These are phyloP conservation scores for Kodamaea lidongshanica DNA, from an alignment of 805 yeast species.

Conservation along the genomic window DNA sequence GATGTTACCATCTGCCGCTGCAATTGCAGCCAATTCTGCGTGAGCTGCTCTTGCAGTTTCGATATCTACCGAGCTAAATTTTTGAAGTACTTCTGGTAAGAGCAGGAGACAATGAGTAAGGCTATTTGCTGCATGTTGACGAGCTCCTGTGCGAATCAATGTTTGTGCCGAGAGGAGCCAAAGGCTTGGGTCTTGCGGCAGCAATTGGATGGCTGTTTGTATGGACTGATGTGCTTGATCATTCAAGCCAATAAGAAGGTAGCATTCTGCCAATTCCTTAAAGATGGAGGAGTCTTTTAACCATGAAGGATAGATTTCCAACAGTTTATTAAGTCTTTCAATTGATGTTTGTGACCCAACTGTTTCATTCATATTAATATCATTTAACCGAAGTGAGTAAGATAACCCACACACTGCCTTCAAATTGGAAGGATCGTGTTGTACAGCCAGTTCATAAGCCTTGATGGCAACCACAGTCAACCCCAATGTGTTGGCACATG, in stretches of 20 bases:
- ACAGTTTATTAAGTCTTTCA: slow-evolving; percentile 33
- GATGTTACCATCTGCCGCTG: slow-evolving; percentile 44
- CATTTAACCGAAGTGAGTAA: slow-evolving; percentile 35
- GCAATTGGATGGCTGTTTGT: slow-evolving; percentile 35
- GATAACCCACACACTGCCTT: slow-evolving; percentile 40
- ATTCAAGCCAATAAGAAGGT: slow-evolving; percentile 38
- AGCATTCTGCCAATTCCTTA: slow-evolving; percentile 49
- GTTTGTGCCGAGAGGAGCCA: slow-evolving; percentile 48
- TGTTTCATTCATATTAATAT: slow-evolving; percentile 31
- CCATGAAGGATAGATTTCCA: slow-evolving; percentile 33
- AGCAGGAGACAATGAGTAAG: slow-evolving; percentile 40
- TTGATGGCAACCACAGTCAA: slow-evolving; percentile 34
- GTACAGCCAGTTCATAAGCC: slow-evolving; percentile 39
- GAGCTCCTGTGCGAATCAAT: slow-evolving; percentile 37
- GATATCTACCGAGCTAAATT: slow-evolving; percentile 29
- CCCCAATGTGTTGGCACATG: slow-evolving; percentile 40
- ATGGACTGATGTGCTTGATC: slow-evolving; percentile 49
- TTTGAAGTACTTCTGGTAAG: slow-evolving; percentile 28
- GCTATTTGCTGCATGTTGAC: slow-evolving; percentile 42
- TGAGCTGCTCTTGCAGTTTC: slow-evolving; percentile 48
- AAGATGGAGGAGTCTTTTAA: slow-evolving; percentile 35
- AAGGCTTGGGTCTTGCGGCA: slow-evolving; percentile 38
- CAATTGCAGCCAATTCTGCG: slow-evolving; percentile 51
- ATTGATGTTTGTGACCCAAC: slow-evolving; percentile 37
- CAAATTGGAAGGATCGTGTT: slow-evolving; percentile 34